Base-by-base conservation (phyloP, 495 filamentous ascomycete species). In the Penicillium manginii region DNA sequence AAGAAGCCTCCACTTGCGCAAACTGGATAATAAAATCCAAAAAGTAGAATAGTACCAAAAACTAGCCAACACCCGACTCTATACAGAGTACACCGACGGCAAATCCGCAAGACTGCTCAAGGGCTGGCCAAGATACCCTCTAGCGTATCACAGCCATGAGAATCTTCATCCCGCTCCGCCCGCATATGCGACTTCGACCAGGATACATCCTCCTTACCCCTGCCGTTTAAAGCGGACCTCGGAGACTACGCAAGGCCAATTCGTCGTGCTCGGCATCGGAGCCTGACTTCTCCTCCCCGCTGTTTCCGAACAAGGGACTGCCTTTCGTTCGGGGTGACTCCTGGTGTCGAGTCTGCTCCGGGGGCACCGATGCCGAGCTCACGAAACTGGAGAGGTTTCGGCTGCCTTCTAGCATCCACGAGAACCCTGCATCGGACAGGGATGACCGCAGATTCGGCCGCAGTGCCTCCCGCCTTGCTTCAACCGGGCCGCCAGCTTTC, bases 391-490 rank as follows among this genome's bases (percentile, higher is more conserved):
- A 81, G 23, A 79, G 71, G 40, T 73, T 73, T 31, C 75, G 75
- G 49, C 78, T 79, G 54, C 83, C 77, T 23, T 81, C 85, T n/a
- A 98, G 81, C 92, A 98, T 98, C 93, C 93, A 98, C 11, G 93
- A 89, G 69, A 97, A 97, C 9, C 86, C 88, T 26, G 92, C 92
- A 59, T 97, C 87, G 15, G 92, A 88, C 15, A 98, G 78, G 43
- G 67, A 68, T 50, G 67, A 62, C 29, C 67, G 67, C n/a, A 15
- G 55, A 52, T 14, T 22, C 29, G 60, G 31, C 52, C 55, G 63
- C 32, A 52, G 43, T 17, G 35, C 53, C 39, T 42, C 52, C 49
- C 54, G 61, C 22, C 39, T 55, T 45, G 37, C 32, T 33, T 61
- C 62, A 29, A 52, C 23, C 29, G 63, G 51, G 17, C 50, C 51